These are phyloP conservation scores for Dryas alaskensis DNA, from an alignment of 306 rosid genomes.

Conservation along the genomic window DNA sequence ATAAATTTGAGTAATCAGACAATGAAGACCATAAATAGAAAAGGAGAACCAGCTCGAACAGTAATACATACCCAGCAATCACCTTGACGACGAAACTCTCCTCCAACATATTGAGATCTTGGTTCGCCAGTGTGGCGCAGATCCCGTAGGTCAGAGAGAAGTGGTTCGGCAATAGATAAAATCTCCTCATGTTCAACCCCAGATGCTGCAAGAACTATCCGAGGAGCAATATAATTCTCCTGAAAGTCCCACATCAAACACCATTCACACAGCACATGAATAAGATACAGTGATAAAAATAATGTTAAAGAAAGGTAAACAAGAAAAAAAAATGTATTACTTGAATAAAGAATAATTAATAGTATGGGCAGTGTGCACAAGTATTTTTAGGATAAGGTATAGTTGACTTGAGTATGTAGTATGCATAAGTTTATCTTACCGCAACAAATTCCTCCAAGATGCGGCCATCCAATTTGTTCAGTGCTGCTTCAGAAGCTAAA, in stretches of 20 bases:
- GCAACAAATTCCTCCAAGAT: constrained; percentile 72
- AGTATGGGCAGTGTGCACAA: background rate
- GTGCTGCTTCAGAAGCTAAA: constrained; percentile 72
- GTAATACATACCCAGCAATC: constrained; percentile 59
- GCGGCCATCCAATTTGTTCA: constrained; percentile 61
- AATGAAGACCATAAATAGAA: constrained; percentile 9
- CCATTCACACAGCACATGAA: constrained; percentile 16
- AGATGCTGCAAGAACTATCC: constrained; percentile 92
- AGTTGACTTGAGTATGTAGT: constrained; percentile 3
- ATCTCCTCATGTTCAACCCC: constrained; percentile 93
- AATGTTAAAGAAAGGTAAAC: background rate
- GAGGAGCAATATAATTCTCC: constrained; percentile 96
- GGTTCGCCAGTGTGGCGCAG: constrained; percentile 56
- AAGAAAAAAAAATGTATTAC: background rate
- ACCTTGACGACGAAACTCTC: constrained; percentile 87
- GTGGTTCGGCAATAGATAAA: constrained; percentile 78
- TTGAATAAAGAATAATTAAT: constrained; percentile 20
- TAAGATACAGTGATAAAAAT: background rate
- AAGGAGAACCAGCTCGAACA: background rate
- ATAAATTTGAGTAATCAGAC: background rate
- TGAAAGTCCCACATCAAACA: constrained; percentile 36
- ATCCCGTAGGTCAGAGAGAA: constrained; percentile 77
- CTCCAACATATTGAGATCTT: constrained; percentile 78
- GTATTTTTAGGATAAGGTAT: background rate
- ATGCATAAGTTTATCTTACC: constrained; percentile 48